Conservation (phyloP, 441 rosid species). For the Codiaeum variegatum region DNA sequence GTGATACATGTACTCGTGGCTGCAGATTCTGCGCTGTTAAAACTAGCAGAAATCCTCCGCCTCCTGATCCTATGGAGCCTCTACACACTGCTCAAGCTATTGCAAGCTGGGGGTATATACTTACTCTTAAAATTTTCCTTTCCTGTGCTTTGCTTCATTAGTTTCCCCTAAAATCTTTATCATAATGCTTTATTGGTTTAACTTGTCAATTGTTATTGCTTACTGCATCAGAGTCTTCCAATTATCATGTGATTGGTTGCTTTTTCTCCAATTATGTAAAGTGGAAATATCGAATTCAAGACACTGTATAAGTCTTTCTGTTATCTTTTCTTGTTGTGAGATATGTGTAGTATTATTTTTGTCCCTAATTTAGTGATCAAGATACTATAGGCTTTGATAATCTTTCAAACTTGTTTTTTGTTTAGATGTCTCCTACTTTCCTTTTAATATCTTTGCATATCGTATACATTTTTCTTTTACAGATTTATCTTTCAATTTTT, state of each 20-base stretch:
- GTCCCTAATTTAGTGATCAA: not conserved
- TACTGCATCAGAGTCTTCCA: not conserved
- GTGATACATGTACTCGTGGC: constrained; percentile 97
- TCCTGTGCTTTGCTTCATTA: not conserved
- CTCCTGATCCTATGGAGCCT: constrained; percentile 94
- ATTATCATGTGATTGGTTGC: not conserved
- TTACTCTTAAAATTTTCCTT: not conserved
- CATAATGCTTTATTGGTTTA: not conserved
- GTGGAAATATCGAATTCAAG: not conserved
- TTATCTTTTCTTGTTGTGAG: not conserved
- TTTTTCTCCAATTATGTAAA: not conserved
- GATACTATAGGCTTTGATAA: not conserved
- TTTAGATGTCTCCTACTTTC: not conserved
- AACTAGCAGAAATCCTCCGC: constrained; percentile 87
- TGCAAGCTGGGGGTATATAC: constrained; percentile 80
- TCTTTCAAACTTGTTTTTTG: not conserved
- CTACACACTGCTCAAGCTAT: constrained; percentile 87
- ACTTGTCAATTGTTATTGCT: not conserved
- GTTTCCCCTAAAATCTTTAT: not conserved
- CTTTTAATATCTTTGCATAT: not conserved
- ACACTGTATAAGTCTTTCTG: not conserved
- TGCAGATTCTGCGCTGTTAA: constrained; percentile 98
- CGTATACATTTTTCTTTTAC: not conserved
- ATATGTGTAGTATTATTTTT: not conserved
- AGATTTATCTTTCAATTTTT: constrained; percentile 6